Percentiles rank a stretch among this genome's conserved stretches.
Evolutionary conservation across 208 protist species (phyloP).

Genomic region (Leishmania braziliensis): DNA sequence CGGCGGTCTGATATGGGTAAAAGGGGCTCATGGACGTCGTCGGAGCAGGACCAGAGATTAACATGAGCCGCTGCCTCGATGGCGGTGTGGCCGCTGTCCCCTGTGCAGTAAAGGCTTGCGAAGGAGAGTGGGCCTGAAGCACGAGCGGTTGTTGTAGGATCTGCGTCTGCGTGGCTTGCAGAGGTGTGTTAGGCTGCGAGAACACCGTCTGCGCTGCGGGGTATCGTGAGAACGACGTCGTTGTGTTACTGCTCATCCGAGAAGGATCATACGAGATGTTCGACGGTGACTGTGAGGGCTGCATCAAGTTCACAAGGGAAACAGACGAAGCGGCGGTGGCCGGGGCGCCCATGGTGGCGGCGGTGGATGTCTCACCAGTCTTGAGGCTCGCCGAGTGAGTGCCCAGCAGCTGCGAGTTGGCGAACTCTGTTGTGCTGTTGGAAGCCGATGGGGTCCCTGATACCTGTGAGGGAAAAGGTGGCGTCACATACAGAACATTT

Average conservation of each 20-base stretch:
- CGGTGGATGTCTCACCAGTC: constrained; percentile 9
- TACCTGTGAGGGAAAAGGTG: constrained; percentile 3
- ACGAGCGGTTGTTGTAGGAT: constrained; percentile 18
- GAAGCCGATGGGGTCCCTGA: constrained; percentile 21
- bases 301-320: constrained; percentile 24
- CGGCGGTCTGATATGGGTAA: constrained; percentile 15
- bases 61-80: constrained; percentile 13
- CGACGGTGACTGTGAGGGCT: constrained; percentile 7
- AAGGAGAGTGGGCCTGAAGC: constrained; percentile 11
- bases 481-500: constrained; percentile 19
- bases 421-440: constrained; percentile 27
- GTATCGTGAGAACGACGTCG: constrained; percentile 14
- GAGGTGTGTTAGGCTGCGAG: constrained; percentile 20
- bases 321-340: constrained; percentile 9
- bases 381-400: constrained; percentile 7
- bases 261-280: constrained; percentile 4
- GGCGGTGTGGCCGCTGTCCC: constrained; percentile 6
- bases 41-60: constrained; percentile 7
- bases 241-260: constrained; percentile 1
- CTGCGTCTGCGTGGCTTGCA: constrained; percentile 15
- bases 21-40: not conserved
- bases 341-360: constrained; percentile 3
- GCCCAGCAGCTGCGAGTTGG: constrained; percentile 12
- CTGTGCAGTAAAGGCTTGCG: constrained; percentile 7
- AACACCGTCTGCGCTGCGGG: constrained; percentile 8